Base-by-base conservation (phyloP, 345 rosid species). In the Populus deltoides region DNA sequence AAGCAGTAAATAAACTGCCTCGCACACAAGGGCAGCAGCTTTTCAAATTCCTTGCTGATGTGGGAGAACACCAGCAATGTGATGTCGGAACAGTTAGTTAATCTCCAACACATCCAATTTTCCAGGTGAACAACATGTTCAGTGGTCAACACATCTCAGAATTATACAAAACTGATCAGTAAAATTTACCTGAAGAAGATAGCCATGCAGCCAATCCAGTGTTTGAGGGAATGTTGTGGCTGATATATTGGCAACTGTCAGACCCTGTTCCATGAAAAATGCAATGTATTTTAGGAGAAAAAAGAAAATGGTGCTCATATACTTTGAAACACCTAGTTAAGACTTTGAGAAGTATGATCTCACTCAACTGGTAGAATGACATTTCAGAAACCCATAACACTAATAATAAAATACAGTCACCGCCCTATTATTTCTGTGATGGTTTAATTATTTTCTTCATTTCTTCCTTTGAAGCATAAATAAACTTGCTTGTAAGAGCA, bases 151-250 rank as follows among this genome's bases (percentile, higher is more conserved):
- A 25, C 16, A 66, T 35, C 55, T 73, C 53, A 67, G 59, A 66
- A 65, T 62, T 68, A 36, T 31, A 61, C 13, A 1, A 75, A 39
- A 57, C 65, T 72, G 80, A 72, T 41, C n/a, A 36, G 39, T 67
- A 11, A 68, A 72, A 4, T 27, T 62, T 85, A 96, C 99, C 97
- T 96, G 97, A 83, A 96, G 97, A 85, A 93, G 94, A 59, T 59
- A 24, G 65, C 65, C 29, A 59, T 59, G 65, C 29, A 59, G 65
- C 65, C 65, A 59, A n/a, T 59, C 65, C 65, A 59, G 78, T 29
- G 97, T 92, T 83, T 92, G 97, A 1, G 98, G 94, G 85, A 94
- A 92, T 55, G 97, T 90, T 66, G 94, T 94, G 55, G 97, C 97
- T 1, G 98, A 89, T 88, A 94, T 82, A 78, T 89, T 91, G 72